Percentiles rank a stretch among this genome's conserved stretches.
Conservation (phyloP, 1,284 basidiomycete species). For the Tetrapyrgos nigripes region DNA sequence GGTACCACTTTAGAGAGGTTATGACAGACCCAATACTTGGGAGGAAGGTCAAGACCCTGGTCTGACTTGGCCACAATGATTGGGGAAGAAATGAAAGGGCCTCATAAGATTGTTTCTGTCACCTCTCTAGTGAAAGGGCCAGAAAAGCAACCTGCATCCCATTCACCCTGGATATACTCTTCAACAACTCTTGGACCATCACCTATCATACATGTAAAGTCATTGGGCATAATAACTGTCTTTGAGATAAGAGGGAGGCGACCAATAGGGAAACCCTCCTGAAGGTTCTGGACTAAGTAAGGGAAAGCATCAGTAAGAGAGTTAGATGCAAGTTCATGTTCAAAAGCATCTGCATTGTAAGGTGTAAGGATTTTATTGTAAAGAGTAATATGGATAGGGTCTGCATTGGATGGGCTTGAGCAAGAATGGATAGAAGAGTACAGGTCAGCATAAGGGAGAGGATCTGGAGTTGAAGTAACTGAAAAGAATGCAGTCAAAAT, state of each 20-base stretch:
- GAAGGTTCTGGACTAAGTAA: conserved; percentile 26
- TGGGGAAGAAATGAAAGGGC: conserved; percentile 30
- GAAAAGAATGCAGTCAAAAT: not conserved
- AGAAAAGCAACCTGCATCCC: not conserved
- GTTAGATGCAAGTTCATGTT: not conserved
- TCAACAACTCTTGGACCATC: conserved; percentile 1
- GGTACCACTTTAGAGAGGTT: conserved; percentile 24
- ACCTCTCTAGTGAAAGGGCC: conserved; percentile 12
- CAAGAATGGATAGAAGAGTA: not conserved
- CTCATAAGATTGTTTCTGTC: conserved; percentile 28
- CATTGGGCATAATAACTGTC: conserved; percentile 15
- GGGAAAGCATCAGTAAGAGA: conserved; percentile 30
- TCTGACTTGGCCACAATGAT: conserved; percentile 22
- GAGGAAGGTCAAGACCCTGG: conserved; percentile 21
- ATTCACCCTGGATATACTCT: conserved; percentile 5
- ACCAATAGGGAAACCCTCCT: conserved; percentile 20
- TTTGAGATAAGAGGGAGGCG: conserved; percentile 11
- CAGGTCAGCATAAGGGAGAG: not conserved
- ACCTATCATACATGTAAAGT: conserved; percentile 11
- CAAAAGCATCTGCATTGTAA: conserved; percentile 1
- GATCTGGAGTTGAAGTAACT: not conserved
- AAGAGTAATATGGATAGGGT: not conserved
- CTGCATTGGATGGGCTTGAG: not conserved
- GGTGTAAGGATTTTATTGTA: not conserved
- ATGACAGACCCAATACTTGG: conserved; percentile 21